Evolutionary conservation across 768 basidiomycete genomes (phyloP), one percentile per base, ranked within the genome.

Genomic region (Mrakia frigida): DNA sequence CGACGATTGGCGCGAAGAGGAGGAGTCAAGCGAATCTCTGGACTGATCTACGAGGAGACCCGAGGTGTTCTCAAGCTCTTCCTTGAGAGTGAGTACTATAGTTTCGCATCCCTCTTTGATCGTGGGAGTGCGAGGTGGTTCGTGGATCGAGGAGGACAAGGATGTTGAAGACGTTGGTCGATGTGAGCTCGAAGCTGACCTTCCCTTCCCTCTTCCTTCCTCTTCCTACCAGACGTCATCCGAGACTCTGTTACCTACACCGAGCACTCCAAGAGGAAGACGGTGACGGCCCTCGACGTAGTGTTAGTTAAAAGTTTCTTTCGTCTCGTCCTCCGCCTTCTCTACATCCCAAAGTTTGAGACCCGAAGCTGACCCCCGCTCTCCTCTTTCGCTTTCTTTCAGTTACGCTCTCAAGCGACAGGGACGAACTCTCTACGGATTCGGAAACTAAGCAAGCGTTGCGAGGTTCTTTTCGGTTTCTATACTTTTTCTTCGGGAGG

Each of bases 221-320:
- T 74, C 60, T 28, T 23, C 93, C 94, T 43, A 68, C 1, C 80
- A 92, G 90, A 82, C 82, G 85, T 95, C 80, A 95, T 96, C 82
- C 92, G 94, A 80, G 94, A 96, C 83, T 94, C 93, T 73, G 95
- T 97, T 80, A 97, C 94, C 84, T 97, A 98, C 89, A 97, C 94
- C 74, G 94, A 98, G 84, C 94, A 98, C 85, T 94, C 94, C 59
- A 98, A 98, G 86, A 87, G 93, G 83, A 93, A 81, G 82, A 94
- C 93, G 37, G 94, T 96, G 67, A 96, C 94, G 63, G 93, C 95
- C 1, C 91, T 98, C 79, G 94, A 98, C 82, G 94, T 88, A 78
- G 87, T 88, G 46, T 50, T 5, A 16, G 46, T 50, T 18, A 2
- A 9, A 46, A 50, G 16, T 50, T 18, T 3, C 1, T 50, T 6